Percentiles rank a stretch among this genome's conserved stretches.
Evolutionary conservation across 2,329 filamentous ascomycete species (phyloP).

Genomic region (Fusarium proliferatum): DNA sequence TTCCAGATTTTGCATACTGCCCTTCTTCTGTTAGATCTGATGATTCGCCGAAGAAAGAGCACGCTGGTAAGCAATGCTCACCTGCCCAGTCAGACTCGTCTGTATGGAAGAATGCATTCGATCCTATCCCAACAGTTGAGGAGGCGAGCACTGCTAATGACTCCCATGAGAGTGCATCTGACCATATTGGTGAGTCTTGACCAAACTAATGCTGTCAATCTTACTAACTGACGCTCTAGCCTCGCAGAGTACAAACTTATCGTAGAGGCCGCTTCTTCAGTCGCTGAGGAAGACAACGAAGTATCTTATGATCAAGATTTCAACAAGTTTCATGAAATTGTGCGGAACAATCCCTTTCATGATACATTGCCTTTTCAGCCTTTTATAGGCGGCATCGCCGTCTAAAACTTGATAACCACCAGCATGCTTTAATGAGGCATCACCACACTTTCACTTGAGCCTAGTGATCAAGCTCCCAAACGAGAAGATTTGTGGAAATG

Average conservation of each 20-base stretch:
- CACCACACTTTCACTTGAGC: not conserved
- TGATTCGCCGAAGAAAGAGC: slow-evolving; percentile 5
- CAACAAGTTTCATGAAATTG: slow-evolving; percentile 17
- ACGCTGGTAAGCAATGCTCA: not conserved
- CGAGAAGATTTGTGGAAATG: not conserved
- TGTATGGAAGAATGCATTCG: slow-evolving; percentile 37
- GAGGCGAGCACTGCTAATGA: slow-evolving; percentile 46
- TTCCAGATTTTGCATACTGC: slow-evolving; percentile 18
- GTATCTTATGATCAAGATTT: slow-evolving; percentile 16
- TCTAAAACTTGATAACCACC: not conserved
- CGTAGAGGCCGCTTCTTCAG: slow-evolving; percentile 23
- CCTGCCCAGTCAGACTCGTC: slow-evolving; percentile 10
- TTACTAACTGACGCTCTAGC: slow-evolving; percentile 8
- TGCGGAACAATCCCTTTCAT: slow-evolving; percentile 6
- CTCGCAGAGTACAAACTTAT: slow-evolving; percentile 38
- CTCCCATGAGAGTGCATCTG: slow-evolving; percentile 36
- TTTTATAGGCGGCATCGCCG: not conserved
- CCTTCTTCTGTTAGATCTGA: slow-evolving; percentile 17
- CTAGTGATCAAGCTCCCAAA: not conserved
- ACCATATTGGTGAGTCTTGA: slow-evolving; percentile 47
- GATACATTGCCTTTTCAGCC: not conserved
- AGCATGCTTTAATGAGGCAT: not conserved
- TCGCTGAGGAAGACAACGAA: not conserved
- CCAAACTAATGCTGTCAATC: not conserved
- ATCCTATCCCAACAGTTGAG: slow-evolving; percentile 49